A percentile compares a stretch with the other conserved stretches of the same genome.
phyloP scores from a whole-genome alignment of 192 early-diverging fungal genomes.

The Rhizoclosmatium globosum region DNA sequence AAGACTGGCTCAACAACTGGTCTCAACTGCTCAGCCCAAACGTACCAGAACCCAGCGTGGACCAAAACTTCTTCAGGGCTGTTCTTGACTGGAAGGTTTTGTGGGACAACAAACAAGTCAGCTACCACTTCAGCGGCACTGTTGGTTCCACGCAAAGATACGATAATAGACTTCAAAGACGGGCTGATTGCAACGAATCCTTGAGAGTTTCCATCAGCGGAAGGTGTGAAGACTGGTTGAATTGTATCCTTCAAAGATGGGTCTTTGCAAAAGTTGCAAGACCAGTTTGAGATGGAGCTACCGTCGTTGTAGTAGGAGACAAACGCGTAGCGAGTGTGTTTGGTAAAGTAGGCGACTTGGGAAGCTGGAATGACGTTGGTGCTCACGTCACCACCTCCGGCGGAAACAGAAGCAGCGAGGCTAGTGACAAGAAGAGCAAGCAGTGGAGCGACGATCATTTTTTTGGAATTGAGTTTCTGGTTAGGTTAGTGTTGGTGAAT shows the following conservation, averaged over 20 bases:
- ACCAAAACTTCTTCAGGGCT: conserved; percentile 16
- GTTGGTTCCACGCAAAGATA: conserved; percentile 43
- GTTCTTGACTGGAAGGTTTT: neutral
- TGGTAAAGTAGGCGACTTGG: neutral
- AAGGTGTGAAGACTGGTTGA: neutral
- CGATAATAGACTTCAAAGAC: conserved; percentile 33
- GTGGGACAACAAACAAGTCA: conserved; percentile 19
- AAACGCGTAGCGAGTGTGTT: neutral
- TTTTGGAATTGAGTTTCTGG: too few species aligned
- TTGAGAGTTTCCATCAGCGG: neutral
- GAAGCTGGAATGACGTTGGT: neutral
- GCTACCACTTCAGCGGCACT: conserved; percentile 18
- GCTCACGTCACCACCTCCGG: too few species aligned
- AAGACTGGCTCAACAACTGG: neutral
- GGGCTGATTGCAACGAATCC: neutral
- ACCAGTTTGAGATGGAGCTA: neutral
- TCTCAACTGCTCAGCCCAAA: conserved; percentile 5
- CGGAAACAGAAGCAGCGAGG: too few species aligned
- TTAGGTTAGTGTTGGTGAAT: too few species aligned
- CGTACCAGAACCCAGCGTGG: conserved; percentile 41
- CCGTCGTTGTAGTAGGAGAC: neutral
- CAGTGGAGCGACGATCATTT: too few species aligned
- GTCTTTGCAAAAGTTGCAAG: neutral
- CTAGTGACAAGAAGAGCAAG: too few species aligned
- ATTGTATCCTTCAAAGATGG: neutral